Evolutionary conservation across 2,329 filamentous ascomycete genomes (phyloP), one percentile per base, ranked within the genome.

Genomic region (Coniosporium tulheliwenetii): DNA sequence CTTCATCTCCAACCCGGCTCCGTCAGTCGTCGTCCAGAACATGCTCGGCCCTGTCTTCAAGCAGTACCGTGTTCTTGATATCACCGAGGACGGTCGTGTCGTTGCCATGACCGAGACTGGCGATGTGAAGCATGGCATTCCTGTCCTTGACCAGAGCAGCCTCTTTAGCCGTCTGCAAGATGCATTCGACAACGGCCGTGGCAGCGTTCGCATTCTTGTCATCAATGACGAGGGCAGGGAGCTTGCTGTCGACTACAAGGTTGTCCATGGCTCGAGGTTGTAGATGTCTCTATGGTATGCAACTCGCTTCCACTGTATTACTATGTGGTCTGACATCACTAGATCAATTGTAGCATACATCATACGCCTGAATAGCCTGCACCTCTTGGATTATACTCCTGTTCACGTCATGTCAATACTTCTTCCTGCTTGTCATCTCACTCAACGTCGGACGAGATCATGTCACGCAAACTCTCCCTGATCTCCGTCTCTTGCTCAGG

Each of bases 21-120:
- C 89, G 54, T 94, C 85, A 54, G 91, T 98, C 46, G 79, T 96
- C 49, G 89, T 98, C 58, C 91, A 98, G 81, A 96, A 89, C 71
- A 96, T 98, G 86, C 83, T 93, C 52, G 91, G 89, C 56, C 91
- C 91, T 49, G 79, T 96, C 71, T 95, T 96, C 85, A 96, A 96
- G 85, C 91, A 96, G 77, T 98, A 98, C 81, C 87, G 91, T 60
- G 89, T 98, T 62, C 81, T 98, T 47, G 91, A 98, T 73, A 81
- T 98, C 65, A 80, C 86, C 65, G 84, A 93, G 51, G 87, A 79
- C 56, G 72, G 74, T 58, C 66, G 69, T 53, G 65, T 98, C 59
- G 85, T 93, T 51, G 87, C 87, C 73, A 96, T 98, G 87, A 98
- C 91, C 61, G 91, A 98, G 81, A 85, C 81, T 50, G 87, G 91